A percentile compares a stretch with the other conserved stretches of the same genome.
Conservation (phyloP, 2,329 filamentous ascomycete species). For the Venturia pyrina region DNA sequence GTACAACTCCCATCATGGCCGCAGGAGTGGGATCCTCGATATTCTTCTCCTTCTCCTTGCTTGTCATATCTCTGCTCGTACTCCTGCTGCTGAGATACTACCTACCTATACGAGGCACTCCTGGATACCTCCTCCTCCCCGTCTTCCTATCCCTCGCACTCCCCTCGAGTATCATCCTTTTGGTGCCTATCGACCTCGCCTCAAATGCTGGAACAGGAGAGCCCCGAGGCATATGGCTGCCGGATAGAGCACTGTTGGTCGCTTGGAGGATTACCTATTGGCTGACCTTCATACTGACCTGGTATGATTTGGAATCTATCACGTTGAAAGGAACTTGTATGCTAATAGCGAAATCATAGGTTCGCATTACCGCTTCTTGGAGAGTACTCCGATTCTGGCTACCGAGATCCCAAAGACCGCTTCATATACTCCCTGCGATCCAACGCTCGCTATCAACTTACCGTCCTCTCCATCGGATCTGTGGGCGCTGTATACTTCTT, state of each 20-base stretch:
- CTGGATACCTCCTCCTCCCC: constrained; percentile 78
- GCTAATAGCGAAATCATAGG: constrained; percentile 38
- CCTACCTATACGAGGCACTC: constrained; percentile 80
- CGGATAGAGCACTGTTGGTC: constrained; percentile 65
- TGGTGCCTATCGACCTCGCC: constrained; percentile 92
- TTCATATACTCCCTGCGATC: constrained; percentile 74
- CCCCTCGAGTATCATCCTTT: constrained; percentile 78
- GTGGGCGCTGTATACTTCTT: constrained; percentile 77
- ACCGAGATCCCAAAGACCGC: constrained; percentile 73
- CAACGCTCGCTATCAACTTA: constrained; percentile 82
- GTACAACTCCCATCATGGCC: constrained; percentile 25
- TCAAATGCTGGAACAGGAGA: constrained; percentile 65
- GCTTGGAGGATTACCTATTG: constrained; percentile 95
- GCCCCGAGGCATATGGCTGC: constrained; percentile 77
- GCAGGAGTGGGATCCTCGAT: constrained; percentile 67
- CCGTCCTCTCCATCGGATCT: constrained; percentile 60
- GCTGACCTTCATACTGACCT: constrained; percentile 91
- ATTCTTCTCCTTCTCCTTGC: constrained; percentile 63
- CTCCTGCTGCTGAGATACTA: constrained; percentile 82
- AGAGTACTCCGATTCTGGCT: constrained; percentile 90
- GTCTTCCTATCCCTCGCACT: constrained; percentile 95
- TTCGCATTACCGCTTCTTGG: constrained; percentile 84
- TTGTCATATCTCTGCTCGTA: constrained; percentile 64
- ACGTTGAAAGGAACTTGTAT: neutral
- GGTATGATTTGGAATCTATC: constrained; percentile 43